A percentile compares a stretch with the other conserved stretches of the same genome.
Evolutionary conservation across 75 land plant genomes (phyloP).

Genomic region (Larix kaempferi): DNA sequence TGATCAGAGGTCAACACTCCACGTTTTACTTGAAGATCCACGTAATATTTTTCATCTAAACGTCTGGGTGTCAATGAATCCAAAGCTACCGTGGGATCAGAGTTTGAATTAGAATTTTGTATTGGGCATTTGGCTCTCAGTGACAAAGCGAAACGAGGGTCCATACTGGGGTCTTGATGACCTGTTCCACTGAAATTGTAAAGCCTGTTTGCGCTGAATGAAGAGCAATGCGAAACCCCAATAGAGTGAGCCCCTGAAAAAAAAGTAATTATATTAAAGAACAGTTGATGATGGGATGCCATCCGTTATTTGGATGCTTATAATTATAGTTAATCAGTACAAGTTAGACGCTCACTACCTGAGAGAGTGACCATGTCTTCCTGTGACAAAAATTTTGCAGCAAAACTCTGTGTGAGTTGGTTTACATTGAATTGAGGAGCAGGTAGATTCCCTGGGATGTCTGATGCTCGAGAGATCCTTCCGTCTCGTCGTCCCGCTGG

Average conservation of each 20-base stretch:
- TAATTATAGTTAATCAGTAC: neutral
- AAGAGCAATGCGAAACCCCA: constrained; percentile 24
- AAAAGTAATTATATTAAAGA: neutral
- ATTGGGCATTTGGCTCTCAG: neutral
- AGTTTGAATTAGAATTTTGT: no score
- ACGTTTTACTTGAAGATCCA: constrained; percentile 13
- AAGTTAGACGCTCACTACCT: constrained; percentile 37
- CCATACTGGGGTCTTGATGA: constrained; percentile 17
- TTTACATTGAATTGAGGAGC: constrained; percentile 17
- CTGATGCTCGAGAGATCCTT: constrained; percentile 18
- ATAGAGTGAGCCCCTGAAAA: constrained; percentile 31
- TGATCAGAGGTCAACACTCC: constrained; percentile 29
- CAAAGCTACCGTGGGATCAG: neutral
- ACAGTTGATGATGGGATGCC: no score
- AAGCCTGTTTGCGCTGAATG: constrained; percentile 14
- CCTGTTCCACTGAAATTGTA: constrained; percentile 25
- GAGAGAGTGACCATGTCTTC: constrained; percentile 51
- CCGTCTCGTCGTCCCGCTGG: constrained; percentile 36
- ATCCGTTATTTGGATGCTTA: no score
- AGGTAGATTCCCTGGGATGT: constrained; percentile 21
- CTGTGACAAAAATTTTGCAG: constrained; percentile 17
- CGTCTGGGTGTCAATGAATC: constrained; percentile 18
- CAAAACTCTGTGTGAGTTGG: constrained; percentile 15
- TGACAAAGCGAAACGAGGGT: neutral
- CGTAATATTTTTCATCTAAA: constrained; percentile 26